Base-by-base conservation (phyloP, 116 monocot species). In the Posidonia oceanica region DNA sequence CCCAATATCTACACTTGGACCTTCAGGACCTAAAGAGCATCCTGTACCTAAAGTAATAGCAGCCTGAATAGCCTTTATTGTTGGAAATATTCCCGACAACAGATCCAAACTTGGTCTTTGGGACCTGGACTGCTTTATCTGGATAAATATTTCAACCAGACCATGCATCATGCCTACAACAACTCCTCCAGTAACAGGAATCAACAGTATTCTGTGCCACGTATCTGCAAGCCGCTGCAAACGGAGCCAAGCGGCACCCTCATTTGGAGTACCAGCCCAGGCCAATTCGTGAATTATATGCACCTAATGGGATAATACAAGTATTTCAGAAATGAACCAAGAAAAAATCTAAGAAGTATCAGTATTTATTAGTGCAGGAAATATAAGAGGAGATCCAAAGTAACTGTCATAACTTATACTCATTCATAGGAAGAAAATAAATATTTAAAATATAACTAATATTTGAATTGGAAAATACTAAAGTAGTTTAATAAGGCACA, bases 131-230 rank as follows among this genome's bases (percentile, higher is more conserved):
- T 93, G 93, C 69, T 78, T 98, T 70, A 98, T 93, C 76, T 98
- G 93, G 40, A 86, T 83, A 83, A 98, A 87, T 7, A 98, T 98
- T 77, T 98, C 93, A 79, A 98, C 84, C 20, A 98, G 76, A 61
- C 98, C 98, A 75, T 98, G 98, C 93, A 98, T 90, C 98, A 98
- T 98, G 39, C 98, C 93, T 48, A 98, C 98, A 65, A 98, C 93
- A 37, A 93, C 90, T 56, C 98, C 98, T 79, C 98, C 98, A 60
- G 98, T 98, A 6, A 98, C 93, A 14, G 98, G 90, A 69, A 98
- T 90, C 58, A 98, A 76, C 44, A 98, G 72, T 75, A 98, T 90
- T 67, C 98, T 83, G 65, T 98, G 93, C 98, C 98, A 98, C 61
- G 98, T 98, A 76, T 93, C 93, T 63, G 85, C 84, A 38, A 98